Evolutionary conservation across 2,329 filamentous ascomycete genomes (phyloP).

Genomic region (Cercospora nicotianae): DNA sequence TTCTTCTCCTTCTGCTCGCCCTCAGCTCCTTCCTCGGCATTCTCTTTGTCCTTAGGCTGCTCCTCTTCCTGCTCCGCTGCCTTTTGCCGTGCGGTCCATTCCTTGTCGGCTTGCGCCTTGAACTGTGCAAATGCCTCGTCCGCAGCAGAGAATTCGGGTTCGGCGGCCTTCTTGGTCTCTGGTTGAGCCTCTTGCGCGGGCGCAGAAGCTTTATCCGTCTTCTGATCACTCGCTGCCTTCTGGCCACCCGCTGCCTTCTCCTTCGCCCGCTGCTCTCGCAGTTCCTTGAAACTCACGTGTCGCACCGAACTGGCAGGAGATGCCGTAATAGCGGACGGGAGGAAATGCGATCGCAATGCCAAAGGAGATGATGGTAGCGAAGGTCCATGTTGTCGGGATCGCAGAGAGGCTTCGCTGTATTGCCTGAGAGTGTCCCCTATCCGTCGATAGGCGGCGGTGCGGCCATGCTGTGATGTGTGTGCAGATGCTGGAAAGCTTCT

Average conservation of each 20-base stretch:
- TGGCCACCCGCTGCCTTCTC: constrained; percentile 40
- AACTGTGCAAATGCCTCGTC: constrained; percentile 40
- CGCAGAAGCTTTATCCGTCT: constrained; percentile 43
- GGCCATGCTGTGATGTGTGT: constrained; percentile 44
- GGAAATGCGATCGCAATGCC: constrained; percentile 47
- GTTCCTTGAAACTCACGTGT: constrained; percentile 47
- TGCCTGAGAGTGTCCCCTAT: constrained; percentile 38
- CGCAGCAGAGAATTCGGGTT: constrained; percentile 34
- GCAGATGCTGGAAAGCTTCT: constrained; percentile 42
- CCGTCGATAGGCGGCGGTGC: constrained; percentile 51
- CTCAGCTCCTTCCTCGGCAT: constrained; percentile 46
- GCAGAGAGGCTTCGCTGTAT: constrained; percentile 36
- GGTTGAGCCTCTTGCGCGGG: constrained; percentile 39
- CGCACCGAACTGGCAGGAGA: constrained; percentile 45
- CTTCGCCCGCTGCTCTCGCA: constrained; percentile 40
- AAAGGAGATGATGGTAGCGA: constrained; percentile 35
- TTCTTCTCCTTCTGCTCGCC: constrained; percentile 56
- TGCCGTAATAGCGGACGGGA: constrained; percentile 45
- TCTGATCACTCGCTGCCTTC: constrained; percentile 39
- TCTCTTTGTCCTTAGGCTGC: constrained; percentile 42
- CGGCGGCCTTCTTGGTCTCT: constrained; percentile 30
- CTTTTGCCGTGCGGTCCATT: constrained; percentile 47
- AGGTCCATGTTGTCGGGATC: constrained; percentile 28
- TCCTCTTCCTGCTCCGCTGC: constrained; percentile 35
- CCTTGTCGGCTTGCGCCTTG: constrained; percentile 39